phyloP scores from a whole-genome alignment of 345 rosid species.

The Brassica rapa region DNA sequence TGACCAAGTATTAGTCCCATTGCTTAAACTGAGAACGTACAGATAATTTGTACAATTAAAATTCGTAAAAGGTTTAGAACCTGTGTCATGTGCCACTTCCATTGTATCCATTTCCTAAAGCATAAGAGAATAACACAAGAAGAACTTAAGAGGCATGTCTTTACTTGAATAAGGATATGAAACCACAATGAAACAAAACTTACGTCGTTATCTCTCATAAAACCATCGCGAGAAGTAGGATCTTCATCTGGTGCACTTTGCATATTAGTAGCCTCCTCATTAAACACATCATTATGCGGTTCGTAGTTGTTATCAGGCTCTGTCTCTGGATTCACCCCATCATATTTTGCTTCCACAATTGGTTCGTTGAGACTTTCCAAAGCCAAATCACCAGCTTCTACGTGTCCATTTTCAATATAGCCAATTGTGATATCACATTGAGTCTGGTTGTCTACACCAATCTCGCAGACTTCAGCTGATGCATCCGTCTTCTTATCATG shows the following conservation, averaged over 20 bases:
- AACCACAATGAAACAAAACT: constrained; percentile 44
- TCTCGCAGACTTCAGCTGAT: constrained; percentile 39
- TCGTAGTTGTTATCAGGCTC: constrained; percentile 43
- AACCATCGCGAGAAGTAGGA: constrained; percentile 32
- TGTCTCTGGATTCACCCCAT: constrained; percentile 37
- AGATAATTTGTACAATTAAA: constrained; percentile 8
- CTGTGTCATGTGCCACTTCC: constrained; percentile 76
- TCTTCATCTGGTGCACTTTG: constrained; percentile 45
- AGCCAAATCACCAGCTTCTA: constrained; percentile 37
- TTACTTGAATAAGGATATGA: constrained; percentile 17
- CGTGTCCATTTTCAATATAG: constrained; percentile 33
- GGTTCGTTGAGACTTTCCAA: constrained; percentile 46
- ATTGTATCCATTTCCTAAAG: constrained; percentile 69
- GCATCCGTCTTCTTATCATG: constrained; percentile 42
- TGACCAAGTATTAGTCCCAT: constrained; percentile 6
- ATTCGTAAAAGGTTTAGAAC: constrained; percentile 44
- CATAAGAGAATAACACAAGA: constrained; percentile 21
- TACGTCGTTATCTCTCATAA: constrained; percentile 50
- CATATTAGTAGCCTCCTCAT: constrained; percentile 41
- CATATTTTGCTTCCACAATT: constrained; percentile 44
- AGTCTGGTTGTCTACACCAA: constrained; percentile 33
- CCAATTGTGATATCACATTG: constrained; percentile 32
- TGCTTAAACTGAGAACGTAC: constrained; percentile 10
- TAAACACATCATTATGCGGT: constrained; percentile 37
- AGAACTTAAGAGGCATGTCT: constrained; percentile 20